A percentile compares a stretch with the other conserved stretches of the same genome.
Evolutionary conservation across 768 basidiomycete species (phyloP).

Genomic region (Kwoniella botswanensis): DNA sequence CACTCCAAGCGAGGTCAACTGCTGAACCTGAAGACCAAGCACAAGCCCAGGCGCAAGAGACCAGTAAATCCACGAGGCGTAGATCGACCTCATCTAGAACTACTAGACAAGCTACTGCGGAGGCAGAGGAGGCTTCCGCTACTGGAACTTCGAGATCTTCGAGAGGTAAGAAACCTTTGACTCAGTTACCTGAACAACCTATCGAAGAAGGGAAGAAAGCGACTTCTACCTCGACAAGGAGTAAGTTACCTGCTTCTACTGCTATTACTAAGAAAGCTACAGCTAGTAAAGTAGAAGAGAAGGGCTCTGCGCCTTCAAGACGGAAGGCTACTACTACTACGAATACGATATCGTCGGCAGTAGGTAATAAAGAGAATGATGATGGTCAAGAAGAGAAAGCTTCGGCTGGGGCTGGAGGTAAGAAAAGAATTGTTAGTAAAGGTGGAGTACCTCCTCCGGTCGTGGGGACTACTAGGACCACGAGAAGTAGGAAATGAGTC

Average conservation of each 20-base stretch:
- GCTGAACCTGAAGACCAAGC: constrained; percentile 19
- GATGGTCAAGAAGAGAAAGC: constrained; percentile 13
- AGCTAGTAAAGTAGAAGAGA: constrained; percentile 4
- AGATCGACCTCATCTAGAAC: constrained; percentile 13
- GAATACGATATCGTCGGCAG: background rate
- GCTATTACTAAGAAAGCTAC: background rate
- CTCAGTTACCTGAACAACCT: constrained; percentile 17
- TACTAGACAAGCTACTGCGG: constrained; percentile 2
- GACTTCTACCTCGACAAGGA: background rate
- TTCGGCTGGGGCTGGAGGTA: background rate
- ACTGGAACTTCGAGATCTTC: constrained; percentile 4
- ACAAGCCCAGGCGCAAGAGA: background rate
- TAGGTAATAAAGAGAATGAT: constrained; percentile 21
- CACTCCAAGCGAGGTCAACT: constrained; percentile 15
- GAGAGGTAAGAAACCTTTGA: constrained; percentile 15
- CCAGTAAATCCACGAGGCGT: constrained; percentile 2
- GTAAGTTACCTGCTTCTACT: constrained; percentile 8
- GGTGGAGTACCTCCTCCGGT: constrained; percentile 11
- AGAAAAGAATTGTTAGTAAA: background rate
- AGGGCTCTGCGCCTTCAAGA: constrained; percentile 2
- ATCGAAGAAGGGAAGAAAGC: background rate
- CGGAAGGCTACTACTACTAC: background rate
- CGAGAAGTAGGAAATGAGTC: constrained; percentile 29
- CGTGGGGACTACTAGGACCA: constrained; percentile 8
- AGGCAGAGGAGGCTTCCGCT: background rate